Conservation (phyloP, 169 alveolate species). For the Cryptosporidium meleagridis region DNA sequence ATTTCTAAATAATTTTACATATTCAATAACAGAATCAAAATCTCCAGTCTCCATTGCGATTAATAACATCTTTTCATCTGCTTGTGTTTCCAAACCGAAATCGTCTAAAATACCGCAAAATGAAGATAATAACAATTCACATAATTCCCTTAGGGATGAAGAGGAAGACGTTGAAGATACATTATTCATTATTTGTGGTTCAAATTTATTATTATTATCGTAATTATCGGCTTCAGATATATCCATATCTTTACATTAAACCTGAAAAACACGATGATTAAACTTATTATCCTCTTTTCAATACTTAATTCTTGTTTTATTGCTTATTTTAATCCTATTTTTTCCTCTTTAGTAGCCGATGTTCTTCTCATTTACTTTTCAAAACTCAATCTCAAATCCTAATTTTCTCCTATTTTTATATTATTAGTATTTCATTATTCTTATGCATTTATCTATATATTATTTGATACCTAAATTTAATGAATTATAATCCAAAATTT, state of each 20-base stretch:
- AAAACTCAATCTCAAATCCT: neutral
- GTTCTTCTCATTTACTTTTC: neutral
- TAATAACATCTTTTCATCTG: constrained; percentile 31
- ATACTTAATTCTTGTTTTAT: constrained; percentile 22
- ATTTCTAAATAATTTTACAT: constrained; percentile 37
- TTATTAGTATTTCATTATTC: neutral
- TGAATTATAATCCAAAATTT: too few species aligned
- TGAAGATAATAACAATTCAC: constrained; percentile 43
- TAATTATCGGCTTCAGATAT: neutral
- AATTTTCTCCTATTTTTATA: too few species aligned
- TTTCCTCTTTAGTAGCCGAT: neutral
- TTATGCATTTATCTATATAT: too few species aligned
- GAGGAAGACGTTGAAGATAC: neutral
- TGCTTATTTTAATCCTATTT: neutral
- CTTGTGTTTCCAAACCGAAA: constrained; percentile 49
- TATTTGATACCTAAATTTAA: neutral
- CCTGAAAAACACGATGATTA: neutral
- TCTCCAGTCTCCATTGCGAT: constrained; percentile 54
- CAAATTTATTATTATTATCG: neutral
- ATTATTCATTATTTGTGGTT: neutral
- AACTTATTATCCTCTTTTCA: constrained; percentile 14
- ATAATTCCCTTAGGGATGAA: constrained; percentile 13
- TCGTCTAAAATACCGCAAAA: constrained; percentile 71
- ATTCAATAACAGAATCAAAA: constrained; percentile 39
- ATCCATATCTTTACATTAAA: neutral